phyloP scores from a whole-genome alignment of 1,284 basidiomycete species.

The Cryptococcus amylolentus region DNA sequence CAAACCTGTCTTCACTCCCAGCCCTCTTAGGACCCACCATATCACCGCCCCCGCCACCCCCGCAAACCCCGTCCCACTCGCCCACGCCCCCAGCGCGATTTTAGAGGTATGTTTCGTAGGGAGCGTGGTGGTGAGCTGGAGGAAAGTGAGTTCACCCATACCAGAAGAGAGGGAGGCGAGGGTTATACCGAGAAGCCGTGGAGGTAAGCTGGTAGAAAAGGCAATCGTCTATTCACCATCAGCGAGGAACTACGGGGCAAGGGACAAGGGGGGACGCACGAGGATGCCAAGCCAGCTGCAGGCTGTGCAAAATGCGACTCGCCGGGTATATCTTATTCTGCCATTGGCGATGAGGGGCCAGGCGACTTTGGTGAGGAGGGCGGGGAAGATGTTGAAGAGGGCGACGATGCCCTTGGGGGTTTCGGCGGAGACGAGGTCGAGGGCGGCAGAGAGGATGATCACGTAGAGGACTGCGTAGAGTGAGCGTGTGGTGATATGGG shows the following conservation, averaged over 20 bases:
- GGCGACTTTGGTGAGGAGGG: conserved; percentile 76
- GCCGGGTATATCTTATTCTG: conserved; percentile 68
- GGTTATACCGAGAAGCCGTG: conserved; percentile 79
- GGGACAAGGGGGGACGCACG: conserved; percentile 50
- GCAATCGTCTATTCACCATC: conserved; percentile 67
- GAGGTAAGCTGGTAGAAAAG: conserved; percentile 62
- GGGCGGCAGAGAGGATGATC: conserved; percentile 90
- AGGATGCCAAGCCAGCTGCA: conserved; percentile 77
- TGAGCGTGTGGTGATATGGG: not conserved
- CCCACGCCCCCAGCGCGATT: conserved; percentile 64
- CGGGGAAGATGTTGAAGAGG: conserved; percentile 84
- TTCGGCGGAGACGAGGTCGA: conserved; percentile 85
- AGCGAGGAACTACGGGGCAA: not conserved
- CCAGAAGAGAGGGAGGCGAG: conserved; percentile 89
- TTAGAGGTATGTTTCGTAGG: conserved; percentile 32
- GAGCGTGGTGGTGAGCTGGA: conserved; percentile 81
- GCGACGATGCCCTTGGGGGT: conserved; percentile 86
- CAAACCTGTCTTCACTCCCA: conserved; percentile 80
- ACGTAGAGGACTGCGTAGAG: conserved; percentile 75
- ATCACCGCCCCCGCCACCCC: conserved; percentile 86
- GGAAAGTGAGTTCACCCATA: conserved; percentile 88
- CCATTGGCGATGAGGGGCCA: conserved; percentile 91
- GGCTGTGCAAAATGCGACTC: conserved; percentile 70
- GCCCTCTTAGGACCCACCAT: conserved; percentile 87
- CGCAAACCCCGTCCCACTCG: conserved; percentile 89